Conservation (phyloP, 495 filamentous ascomycete genomes). For the Aspergillus kassunensis region DNA sequence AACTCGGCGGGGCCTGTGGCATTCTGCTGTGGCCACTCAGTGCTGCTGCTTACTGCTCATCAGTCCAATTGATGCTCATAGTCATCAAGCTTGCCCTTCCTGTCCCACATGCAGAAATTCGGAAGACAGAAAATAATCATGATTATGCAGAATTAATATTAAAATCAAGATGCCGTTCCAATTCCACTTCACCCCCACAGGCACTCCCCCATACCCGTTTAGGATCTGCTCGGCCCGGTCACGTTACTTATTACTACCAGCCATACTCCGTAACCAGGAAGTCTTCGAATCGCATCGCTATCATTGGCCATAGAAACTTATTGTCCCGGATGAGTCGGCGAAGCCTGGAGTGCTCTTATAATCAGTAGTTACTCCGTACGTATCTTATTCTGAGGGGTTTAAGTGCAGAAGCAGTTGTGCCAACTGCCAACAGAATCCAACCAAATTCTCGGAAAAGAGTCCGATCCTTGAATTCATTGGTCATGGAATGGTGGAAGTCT, state of each 20-base stretch:
- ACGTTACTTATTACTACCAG: conserved; percentile 23
- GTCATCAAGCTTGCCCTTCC: neutral
- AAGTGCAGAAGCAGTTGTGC: neutral
- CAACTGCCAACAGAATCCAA: neutral
- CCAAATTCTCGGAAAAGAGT: neutral
- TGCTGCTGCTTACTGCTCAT: conserved; percentile 7
- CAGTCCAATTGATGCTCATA: neutral
- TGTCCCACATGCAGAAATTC: neutral
- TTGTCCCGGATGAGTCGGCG: neutral
- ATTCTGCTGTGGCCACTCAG: neutral
- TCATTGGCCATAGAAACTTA: conserved; percentile 3
- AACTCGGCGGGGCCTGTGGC: conserved; percentile 16
- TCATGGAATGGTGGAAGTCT: neutral
- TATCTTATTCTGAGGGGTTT: neutral
- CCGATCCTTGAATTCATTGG: conserved; percentile 4
- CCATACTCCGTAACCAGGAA: neutral
- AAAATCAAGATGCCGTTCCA: conserved; percentile 13
- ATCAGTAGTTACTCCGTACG: no score
- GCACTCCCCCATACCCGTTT: conserved; percentile 10
- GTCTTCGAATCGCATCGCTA: neutral
- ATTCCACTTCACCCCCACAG: conserved; percentile 2
- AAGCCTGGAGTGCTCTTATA: neutral
- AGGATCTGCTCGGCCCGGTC: conserved; percentile 25
- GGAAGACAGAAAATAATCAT: conserved; percentile 2
- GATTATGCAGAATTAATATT: neutral